Conservation (phyloP, 306 rosid species). For the Prosopis cineraria region DNA sequence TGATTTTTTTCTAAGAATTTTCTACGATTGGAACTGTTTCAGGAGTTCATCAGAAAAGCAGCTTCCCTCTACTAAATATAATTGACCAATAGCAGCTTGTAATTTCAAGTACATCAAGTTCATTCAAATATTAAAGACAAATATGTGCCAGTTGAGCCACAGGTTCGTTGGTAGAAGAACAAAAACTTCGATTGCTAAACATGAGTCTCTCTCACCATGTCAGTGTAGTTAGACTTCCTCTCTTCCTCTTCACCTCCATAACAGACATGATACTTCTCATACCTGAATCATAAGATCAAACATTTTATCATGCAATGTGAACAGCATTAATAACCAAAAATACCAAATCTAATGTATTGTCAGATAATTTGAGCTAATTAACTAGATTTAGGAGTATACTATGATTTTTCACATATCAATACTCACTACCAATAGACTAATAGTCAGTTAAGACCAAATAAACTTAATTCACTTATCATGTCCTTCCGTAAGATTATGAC, state of each 20-base stretch:
- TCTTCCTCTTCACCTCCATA: slow-evolving; percentile 78
- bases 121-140: not conserved
- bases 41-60: not conserved
- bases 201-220: slow-evolving; percentile 64
- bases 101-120: not conserved
- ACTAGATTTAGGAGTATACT: not conserved
- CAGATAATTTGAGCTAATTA: not conserved
- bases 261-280: slow-evolving; percentile 79
- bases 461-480: not conserved
- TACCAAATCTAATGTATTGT: not conserved
- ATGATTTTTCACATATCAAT: not conserved
- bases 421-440: not conserved
- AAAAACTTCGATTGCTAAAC: not conserved
- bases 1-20: not conserved
- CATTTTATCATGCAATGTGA: slow-evolving; percentile 19
- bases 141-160: not conserved
- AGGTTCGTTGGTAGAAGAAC: not conserved
- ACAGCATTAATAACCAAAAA: not conserved
- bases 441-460: not conserved
- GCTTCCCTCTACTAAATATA: not conserved
- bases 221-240: slow-evolving; percentile 70
- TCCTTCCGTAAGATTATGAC: not conserved
- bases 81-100: not conserved
- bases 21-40: not conserved
- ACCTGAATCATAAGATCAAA: slow-evolving; percentile 53